A percentile compares a stretch with the other conserved stretches of the same genome.
Conservation (phyloP, 768 basidiomycete genomes). For the Naganishia vishniacii region DNA sequence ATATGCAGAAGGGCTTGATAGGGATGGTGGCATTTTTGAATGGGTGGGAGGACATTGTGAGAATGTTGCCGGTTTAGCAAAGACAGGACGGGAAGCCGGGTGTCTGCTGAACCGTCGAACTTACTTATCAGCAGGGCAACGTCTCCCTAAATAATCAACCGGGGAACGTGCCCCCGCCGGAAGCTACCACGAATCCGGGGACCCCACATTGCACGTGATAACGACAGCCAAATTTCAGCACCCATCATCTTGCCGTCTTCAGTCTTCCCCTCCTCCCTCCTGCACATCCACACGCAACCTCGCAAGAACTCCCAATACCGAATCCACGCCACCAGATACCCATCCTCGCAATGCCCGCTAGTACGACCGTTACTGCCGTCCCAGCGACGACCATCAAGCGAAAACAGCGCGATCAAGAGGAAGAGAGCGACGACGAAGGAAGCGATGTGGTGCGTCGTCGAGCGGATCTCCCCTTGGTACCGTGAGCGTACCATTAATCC, state of each 20-base stretch:
- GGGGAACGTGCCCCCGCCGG: too few species aligned
- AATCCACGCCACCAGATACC: too few species aligned
- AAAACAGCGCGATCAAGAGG: conserved; percentile 40
- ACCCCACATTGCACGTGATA: conserved; percentile 9
- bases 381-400: conserved; percentile 34
- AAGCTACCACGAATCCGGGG: too few species aligned
- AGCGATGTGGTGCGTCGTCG: conserved; percentile 43
- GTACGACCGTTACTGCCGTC: conserved; percentile 21
- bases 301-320: too few species aligned
- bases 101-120: too few species aligned
- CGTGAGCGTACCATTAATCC: too few species aligned
- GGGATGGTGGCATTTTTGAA: conserved; percentile 20
- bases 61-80: not conserved
- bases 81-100: not conserved
- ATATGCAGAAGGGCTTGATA: conserved; percentile 9
- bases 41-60: not conserved
- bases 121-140: too few species aligned
- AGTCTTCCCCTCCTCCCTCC: not conserved
- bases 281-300: not conserved
- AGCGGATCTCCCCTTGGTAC: not conserved
- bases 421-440: conserved; percentile 38
- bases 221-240: conserved; percentile 13
- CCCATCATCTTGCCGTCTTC: not conserved
- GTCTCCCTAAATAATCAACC: too few species aligned
- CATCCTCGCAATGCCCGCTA: conserved; percentile 13